Base-by-base conservation (phyloP, 495 filamentous ascomycete genomes). In the Penicillium alfredii region DNA sequence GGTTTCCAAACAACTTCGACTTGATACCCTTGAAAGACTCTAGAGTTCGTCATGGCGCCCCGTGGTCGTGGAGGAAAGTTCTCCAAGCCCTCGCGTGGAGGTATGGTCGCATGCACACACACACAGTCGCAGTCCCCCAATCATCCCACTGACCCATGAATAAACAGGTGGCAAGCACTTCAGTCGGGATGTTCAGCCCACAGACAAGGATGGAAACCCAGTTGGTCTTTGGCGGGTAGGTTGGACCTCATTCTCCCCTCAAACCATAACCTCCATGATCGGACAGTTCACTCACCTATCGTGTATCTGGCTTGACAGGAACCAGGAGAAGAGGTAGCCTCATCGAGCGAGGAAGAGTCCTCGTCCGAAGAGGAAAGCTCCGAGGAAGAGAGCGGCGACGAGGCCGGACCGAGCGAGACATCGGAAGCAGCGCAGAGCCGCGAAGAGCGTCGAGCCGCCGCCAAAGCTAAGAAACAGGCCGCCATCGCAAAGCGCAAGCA, bases 391-490 rank as follows among this genome's bases (percentile, higher is more conserved):
- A 43, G 43, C 23, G 71, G 72, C 4, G 68, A 71, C 22, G 54
- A 61, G 30, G 52, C 61, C 12, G 47, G 51, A 13, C 35, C 59
- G 29, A 51, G 42, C 44, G 30, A 33, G n/a, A 23, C 30, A 6
- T 46, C 47, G 12, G n/a, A 42, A 8, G 44, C 60, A 16, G 75
- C 77, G 35, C 54, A 86, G 60, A 88, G 77, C 40, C 87, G 92
- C 52, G 90, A 97, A 57, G 75, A 93, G 54, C 90, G 92, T 49
- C 82, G 80, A 51, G 81, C 81, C 16, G 82, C 82, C 34, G 87
- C 88, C 49, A 94, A 95, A 69, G 86, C 88, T 15, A 84, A 82
- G 56, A 98, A 98, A 63, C 80, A 83, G 44, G 89, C 87, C 5
- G 93, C 88, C 13, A 80, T 84, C 40, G 80, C 78, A n/a, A 77